Evolutionary conservation across 805 yeast species (phyloP), one percentile per base, ranked within the genome.

Genomic region (Sugiyamaella valdiviana): DNA sequence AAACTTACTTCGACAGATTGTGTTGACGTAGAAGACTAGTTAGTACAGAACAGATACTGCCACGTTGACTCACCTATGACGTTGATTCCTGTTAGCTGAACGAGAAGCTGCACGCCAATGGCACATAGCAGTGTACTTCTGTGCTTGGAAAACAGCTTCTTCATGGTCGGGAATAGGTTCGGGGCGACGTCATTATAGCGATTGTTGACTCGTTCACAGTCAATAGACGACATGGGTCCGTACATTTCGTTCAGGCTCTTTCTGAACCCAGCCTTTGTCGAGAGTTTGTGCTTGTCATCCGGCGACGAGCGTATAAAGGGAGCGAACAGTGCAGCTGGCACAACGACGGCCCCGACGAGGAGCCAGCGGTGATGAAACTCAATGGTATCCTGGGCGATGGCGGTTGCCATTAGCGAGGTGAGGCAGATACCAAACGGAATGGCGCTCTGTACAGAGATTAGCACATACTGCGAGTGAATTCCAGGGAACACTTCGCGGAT

Each of bases 41-140:
- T 7, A 12, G 9, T 20, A 36, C 14, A 12, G n/a, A 36, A 15
- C 10, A 17, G 14, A 21, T 5, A 9, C 29, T n/a, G 38, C 29
- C 3, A 16, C 37, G 19, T 6, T 16, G 2, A 4, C 37, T 24
- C 9, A 41, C 44, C 19, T n/a, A 51, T 46, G 21, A 51, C 24
- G 39, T 45, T 50, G 37, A 51, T 46, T 19, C 55, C 55, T 4
- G 45, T 50, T 17, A 49, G 29, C 17, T 51, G 55, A n/a, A 46
- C 48, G 24, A 51, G 39, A 1, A 39, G 10, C 32, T 51, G 55
- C 5, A 44, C 39, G 20, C 17, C 22, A 36, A 49, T 17, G 5
- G 45, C 53, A 38, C 17, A 43, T 9, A 42, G 17, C 17, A 44
- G 39, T 3, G 39, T 14, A 3, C 15, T 17, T 12, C 39, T 9